Base-by-base conservation (phyloP, 108 stramenopile genomes). In the Nitzschia inconspicua region DNA sequence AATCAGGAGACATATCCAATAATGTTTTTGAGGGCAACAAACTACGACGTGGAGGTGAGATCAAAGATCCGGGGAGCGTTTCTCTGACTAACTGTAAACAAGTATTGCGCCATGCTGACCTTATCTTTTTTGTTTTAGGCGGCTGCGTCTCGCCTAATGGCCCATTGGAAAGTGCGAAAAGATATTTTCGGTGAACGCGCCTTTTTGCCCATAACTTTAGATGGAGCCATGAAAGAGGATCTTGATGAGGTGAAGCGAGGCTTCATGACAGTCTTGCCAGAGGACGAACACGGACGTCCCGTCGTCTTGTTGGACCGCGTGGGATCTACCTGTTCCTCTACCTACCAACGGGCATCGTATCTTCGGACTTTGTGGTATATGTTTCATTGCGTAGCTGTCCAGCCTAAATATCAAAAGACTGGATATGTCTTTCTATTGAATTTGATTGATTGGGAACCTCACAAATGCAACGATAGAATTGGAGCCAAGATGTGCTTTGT, bases 121-220 rank as follows among this genome's bases (percentile, higher is more conserved):
- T n/a, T n/a, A n/a, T n/a, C n/a, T n/a, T n/a, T n/a, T n/a, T n/a
- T 18, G 4, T 16, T 3, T 28, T 2, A 22, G 19, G n/a, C n/a
- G n/a, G 47, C 60, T 8, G 60, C 60, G 13, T 10, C 26, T 22
- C 35, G 39, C 10, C 47, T 61, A 9, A 47, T 43, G n/a, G 29
- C 25, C n/a, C 39, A 61, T 24, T 61, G 60, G 60, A 35, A 61
- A 24, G 44, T 32, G 32, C 60, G 60, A 10, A 34, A 35, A 25
- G 3, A 11, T 3, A 30, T 51, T 14, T 61, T 61, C 28, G 60
- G 60, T 35, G 60, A 61, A 1, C 29, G 56, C 2, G 56, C 56
- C 16, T 57, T 41, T 57, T 34, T 40, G 23, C 56, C 56, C 2
- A 57, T 57, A 39, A 57, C 56, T 2, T 13, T 37, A 9, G 23